Base-by-base conservation (phyloP, 2,329 filamentous ascomycete species). In the Fusarium sp. region DNA sequence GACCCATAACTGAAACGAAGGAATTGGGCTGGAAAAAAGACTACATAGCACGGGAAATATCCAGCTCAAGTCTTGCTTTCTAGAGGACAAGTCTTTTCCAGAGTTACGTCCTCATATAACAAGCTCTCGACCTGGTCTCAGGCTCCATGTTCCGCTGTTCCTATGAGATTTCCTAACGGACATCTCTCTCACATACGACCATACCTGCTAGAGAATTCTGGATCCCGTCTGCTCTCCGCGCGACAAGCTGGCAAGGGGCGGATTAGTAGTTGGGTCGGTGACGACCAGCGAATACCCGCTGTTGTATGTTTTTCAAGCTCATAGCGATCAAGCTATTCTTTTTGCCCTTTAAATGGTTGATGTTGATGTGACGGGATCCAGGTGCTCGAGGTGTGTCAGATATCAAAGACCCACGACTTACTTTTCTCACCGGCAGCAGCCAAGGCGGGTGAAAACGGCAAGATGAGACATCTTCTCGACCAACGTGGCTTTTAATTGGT, bases 121-220 rank as follows among this genome's bases (percentile, higher is more conserved):
- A 22, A 22, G 4, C 5, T 45, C 13, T 16, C 20, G 5, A 42
- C 3, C n/a, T 20, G 3, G n/a, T 7, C n/a, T 6, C 6, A 14
- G n/a, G 6, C n/a, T n/a, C n/a, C 11, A 1, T 11, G 10, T 20
- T 13, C n/a, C 11, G 1, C 10, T 3, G n/a, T 40, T 10, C n/a
- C 3, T 22, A 45, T 45, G 13, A 9, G 20, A 11, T 16, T 14
- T 14, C 11, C 20, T 22, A 42, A 22, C 40, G 1, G 2, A 2
- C 1, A 0, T 4, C 11, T 22, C n/a, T 22, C 11, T 2, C n/a
- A 42, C 40, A 42, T 22, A 45, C 40, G 40, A 45, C 40, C 40
- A 45, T 45, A 45, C 40, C 40, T 45, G 40, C 20, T 45, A 45
- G 40, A 45, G 20, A 45, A 45, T 45, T 45, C 40, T 45, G 40